Conservation (phyloP, 352 stramenopile species). For the Aphanomyces astaci region DNA sequence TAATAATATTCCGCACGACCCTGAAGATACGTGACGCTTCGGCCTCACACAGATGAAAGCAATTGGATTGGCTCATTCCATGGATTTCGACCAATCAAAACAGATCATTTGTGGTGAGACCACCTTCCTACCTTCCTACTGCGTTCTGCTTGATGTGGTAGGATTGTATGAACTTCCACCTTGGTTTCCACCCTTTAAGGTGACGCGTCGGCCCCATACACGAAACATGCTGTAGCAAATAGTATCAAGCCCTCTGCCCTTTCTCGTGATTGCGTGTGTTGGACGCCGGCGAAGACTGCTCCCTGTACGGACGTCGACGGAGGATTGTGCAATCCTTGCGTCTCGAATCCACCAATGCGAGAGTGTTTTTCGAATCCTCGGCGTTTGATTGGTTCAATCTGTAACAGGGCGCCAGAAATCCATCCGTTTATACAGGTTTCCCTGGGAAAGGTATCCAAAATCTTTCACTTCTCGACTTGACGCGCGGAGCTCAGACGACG, state of each 20-base stretch:
- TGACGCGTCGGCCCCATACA: background rate
- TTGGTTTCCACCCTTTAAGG: background rate
- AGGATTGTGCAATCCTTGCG: background rate
- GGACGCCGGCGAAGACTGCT: background rate
- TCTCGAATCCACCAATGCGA: background rate
- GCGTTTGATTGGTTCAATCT: constrained; percentile 7
- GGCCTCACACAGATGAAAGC: background rate
- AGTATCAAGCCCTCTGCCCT: background rate
- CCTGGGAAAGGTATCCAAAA: background rate
- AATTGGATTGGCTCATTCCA: background rate
- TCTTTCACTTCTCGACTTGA: constrained; percentile 19
- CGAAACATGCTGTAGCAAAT: background rate
- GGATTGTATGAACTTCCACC: too few relatives aligned
- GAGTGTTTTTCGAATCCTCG: background rate
- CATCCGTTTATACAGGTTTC: constrained; percentile 3
- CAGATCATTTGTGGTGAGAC: too few relatives aligned
- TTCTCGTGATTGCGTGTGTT: background rate
- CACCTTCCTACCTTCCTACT: too few relatives aligned
- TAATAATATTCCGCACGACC: background rate
- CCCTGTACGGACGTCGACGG: background rate
- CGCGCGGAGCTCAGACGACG: constrained; percentile 1
- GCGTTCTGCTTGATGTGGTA: too few relatives aligned
- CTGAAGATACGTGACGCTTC: background rate
- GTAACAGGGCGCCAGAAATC: background rate
- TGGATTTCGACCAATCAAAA: background rate